Evolutionary conservation across 371 early-diverging fungal species (phyloP), one percentile per base, ranked within the genome.

Genomic region (Coemansia linderi): DNA sequence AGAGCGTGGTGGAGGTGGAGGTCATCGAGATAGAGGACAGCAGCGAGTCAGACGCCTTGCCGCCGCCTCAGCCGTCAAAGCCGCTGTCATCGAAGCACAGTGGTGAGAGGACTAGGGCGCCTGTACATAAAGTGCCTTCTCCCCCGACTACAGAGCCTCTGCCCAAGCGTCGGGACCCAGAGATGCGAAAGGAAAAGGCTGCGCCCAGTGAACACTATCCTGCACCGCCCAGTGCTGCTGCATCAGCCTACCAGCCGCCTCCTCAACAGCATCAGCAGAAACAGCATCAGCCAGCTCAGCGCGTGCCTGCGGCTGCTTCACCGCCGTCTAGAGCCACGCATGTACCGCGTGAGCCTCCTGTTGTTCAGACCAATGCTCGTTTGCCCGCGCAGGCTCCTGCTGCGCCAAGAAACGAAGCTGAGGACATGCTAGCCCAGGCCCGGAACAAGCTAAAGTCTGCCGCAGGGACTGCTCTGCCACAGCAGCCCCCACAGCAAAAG

Each of bases 1-100:
- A 41, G 8, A 66, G 63, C 36, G 66, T 72, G 10, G 61, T 76
- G 17, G 72, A 72, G 31, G 71, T 77, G n/a, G 76, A 76, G 36
- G 39, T 77, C 4, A 37, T 73, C 17, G 77, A 77, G 19, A 37
- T 72, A 1, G 73, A 73, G 5, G 62, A 59, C 40, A 48, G 43
- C 61, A 7, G 33, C 31, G 33, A 65, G 31, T 54, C 54, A 31
- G 54, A 54, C 29, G 7, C 33, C 6, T 29, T 54, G 54, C 54
- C 54, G 31, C 54, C 8, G 48, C 37, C n/a, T 4, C 39, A 17
- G 31, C 37, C n/a, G 24, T 37, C 41, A 1, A 59, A 7, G 59
- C 56, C 41, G 19, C 57, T 4, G 17, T n/a, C 58, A 15, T 19
- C 15, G 9, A 48, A 19, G 29, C 43, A 31, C 4, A 19, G 15